phyloP scores from a whole-genome alignment of 2,329 filamentous ascomycete genomes.

The Lecanicillium sp. region DNA sequence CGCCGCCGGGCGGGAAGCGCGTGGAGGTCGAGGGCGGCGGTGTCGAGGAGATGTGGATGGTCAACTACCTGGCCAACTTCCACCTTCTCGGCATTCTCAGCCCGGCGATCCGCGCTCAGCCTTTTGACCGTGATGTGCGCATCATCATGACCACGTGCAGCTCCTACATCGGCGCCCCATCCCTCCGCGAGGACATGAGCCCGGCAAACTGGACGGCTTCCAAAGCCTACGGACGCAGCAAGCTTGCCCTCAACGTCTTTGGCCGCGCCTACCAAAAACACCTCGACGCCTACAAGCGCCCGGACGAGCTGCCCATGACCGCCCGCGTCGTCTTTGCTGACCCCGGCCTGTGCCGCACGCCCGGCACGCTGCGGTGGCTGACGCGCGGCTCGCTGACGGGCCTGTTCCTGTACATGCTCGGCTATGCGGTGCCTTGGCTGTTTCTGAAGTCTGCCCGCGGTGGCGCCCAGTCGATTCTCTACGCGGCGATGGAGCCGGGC shows the following conservation, averaged over 20 bases:
- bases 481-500: conserved; percentile 74
- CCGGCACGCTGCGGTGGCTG: conserved; percentile 81
- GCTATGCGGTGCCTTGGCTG: conserved; percentile 80
- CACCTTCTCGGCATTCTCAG: conserved; percentile 88
- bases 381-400: conserved; percentile 79
- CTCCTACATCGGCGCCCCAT: conserved; percentile 73
- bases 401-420: conserved; percentile 66
- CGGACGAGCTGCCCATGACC: conserved; percentile 77
- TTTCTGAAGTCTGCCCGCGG: conserved; percentile 77
- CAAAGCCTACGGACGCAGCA: conserved; percentile 57
- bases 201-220: conserved; percentile 49
- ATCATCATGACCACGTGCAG: conserved; percentile 83
- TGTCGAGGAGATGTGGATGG: conserved; percentile 83
- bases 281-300: conserved; percentile 73
- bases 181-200: conserved; percentile 49
- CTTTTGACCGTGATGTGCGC: conserved; percentile 86
- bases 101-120: conserved; percentile 84
- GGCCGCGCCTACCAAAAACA: conserved; percentile 90
- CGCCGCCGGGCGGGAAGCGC: conserved; percentile 57
- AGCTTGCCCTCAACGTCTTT: conserved; percentile 83
- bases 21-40: conserved; percentile 71
- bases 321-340: conserved; percentile 81
- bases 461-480: conserved; percentile 81
- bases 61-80: conserved; percentile 95
- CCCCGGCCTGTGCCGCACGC: conserved; percentile 77